These are phyloP conservation scores for Rhinocladiella mackenziei DNA, from an alignment of 2,329 filamentous ascomycete species.

Conservation along the genomic window DNA sequence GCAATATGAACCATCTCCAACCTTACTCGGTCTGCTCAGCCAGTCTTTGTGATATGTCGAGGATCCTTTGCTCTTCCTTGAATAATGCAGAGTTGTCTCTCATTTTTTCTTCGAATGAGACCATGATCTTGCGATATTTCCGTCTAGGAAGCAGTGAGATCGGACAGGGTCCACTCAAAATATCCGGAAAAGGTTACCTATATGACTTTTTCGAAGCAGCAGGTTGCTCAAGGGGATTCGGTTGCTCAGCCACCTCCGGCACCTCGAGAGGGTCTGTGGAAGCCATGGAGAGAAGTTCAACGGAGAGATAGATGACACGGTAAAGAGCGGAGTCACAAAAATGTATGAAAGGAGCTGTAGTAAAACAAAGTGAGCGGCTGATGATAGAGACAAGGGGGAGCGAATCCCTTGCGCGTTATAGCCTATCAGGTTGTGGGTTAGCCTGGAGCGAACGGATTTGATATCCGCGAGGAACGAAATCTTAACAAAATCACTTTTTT, in stretches of 20 bases:
- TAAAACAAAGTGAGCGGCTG: too few species aligned
- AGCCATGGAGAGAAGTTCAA: constrained; percentile 10
- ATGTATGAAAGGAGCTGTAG: too few species aligned
- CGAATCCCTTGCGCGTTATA: too few species aligned
- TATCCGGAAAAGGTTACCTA: constrained; percentile 6
- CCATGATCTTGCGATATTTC: constrained; percentile 86
- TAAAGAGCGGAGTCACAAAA: too few species aligned
- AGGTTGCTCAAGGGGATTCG: constrained; percentile 13
- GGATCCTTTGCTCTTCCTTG: constrained; percentile 74
- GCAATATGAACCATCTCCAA: constrained; percentile 2
- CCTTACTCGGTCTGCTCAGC: constrained; percentile 89
- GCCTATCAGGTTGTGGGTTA: too few species aligned
- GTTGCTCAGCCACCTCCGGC: constrained; percentile 6
- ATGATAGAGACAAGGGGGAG: too few species aligned
- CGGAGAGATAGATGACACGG: too few species aligned
- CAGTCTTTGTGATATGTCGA: constrained; percentile 74
- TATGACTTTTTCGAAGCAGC: constrained; percentile 24
- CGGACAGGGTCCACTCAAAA: background rate
- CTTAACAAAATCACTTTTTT: too few species aligned
- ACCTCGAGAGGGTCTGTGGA: constrained; percentile 10
- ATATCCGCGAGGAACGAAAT: too few species aligned
- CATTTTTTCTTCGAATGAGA: constrained; percentile 75
- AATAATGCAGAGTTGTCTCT: constrained; percentile 63
- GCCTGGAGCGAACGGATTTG: too few species aligned
- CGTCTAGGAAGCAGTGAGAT: constrained; percentile 48